A percentile compares a stretch with the other conserved stretches of the same genome.
Evolutionary conservation across 805 yeast species (phyloP).

Genomic region (Starmerella asiatica): DNA sequence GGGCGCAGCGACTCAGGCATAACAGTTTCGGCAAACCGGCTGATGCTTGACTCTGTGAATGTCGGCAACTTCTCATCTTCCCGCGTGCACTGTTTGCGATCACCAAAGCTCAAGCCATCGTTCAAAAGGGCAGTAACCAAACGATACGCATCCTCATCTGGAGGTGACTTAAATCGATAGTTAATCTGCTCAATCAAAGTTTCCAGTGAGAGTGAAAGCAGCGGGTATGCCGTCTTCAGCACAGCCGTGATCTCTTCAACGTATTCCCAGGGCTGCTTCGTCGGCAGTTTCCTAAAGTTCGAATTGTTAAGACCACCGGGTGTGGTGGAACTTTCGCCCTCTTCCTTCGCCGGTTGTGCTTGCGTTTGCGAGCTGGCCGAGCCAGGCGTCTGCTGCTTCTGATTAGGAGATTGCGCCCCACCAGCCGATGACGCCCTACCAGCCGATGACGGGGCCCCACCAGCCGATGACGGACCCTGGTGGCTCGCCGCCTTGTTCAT

Average conservation of each 20-base stretch:
- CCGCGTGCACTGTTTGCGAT: constrained; percentile 72
- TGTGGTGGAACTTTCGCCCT: background rate
- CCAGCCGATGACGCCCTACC: background rate
- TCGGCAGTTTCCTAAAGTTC: background rate
- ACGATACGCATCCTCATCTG: constrained; percentile 93
- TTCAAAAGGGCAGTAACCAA: constrained; percentile 80
- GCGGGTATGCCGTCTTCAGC: constrained; percentile 89
- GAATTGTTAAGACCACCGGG: constrained; percentile 1
- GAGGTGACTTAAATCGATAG: constrained; percentile 82
- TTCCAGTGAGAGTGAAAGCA: constrained; percentile 81
- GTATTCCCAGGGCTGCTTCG: constrained; percentile 83
- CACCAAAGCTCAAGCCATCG: constrained; percentile 85
- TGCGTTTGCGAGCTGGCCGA: background rate
- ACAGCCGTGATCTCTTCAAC: constrained; percentile 89
- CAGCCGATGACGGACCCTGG: background rate
- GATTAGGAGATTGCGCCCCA: background rate
- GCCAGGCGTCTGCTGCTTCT: background rate
- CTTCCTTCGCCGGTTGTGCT: background rate
- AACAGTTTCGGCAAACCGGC: constrained; percentile 83
- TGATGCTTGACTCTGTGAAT: constrained; percentile 76
- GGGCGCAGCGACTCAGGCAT: constrained; percentile 77
- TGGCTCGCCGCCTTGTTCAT: background rate
- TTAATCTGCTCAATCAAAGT: constrained; percentile 90
- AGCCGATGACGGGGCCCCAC: background rate
- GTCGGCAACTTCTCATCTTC: constrained; percentile 82